These are phyloP conservation scores for Silene noctiflora DNA, from an alignment of 179 eudicot species.

Conservation along the genomic window DNA sequence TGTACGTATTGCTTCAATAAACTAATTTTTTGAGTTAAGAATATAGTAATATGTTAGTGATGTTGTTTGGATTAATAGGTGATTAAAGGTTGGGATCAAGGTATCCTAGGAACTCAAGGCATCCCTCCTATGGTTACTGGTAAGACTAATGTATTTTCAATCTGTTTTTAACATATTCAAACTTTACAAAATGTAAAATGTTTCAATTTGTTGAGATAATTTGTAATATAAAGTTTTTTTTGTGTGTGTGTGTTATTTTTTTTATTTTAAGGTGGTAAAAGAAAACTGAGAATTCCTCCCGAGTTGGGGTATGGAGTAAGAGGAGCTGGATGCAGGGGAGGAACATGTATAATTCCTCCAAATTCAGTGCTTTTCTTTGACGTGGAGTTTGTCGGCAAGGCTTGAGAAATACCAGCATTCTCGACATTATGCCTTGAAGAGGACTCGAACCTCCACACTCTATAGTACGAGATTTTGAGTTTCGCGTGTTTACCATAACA, in stretches of 20 bases:
- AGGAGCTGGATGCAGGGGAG: conserved; percentile 93
- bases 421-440: background rate
- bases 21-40: too few relatives aligned
- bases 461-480: too few relatives aligned
- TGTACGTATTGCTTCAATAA: too few relatives aligned
- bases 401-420: conserved; percentile 10
- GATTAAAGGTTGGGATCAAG: conserved; percentile 74
- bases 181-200: background rate
- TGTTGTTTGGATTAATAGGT: background rate
- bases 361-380: conserved; percentile 81
- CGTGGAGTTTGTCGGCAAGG: conserved; percentile 82
- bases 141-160: conserved; percentile 16
- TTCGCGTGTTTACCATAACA: too few relatives aligned
- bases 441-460: background rate
- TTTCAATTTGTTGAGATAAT: background rate
- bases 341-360: conserved; percentile 86
- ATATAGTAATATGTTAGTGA: background rate
- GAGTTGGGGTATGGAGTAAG: conserved; percentile 73
- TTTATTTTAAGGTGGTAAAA: conserved; percentile 60
- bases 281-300: conserved; percentile 67
- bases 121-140: conserved; percentile 89
- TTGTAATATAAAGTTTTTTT: background rate
- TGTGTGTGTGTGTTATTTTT: too few relatives aligned
- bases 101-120: conserved; percentile 79
- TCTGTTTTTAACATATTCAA: background rate